Percentiles rank a stretch among this genome's conserved stretches.
Conservation (phyloP, 225 moss, liverwort and hornwort genomes). For the Pseudoscleropodium purum region DNA sequence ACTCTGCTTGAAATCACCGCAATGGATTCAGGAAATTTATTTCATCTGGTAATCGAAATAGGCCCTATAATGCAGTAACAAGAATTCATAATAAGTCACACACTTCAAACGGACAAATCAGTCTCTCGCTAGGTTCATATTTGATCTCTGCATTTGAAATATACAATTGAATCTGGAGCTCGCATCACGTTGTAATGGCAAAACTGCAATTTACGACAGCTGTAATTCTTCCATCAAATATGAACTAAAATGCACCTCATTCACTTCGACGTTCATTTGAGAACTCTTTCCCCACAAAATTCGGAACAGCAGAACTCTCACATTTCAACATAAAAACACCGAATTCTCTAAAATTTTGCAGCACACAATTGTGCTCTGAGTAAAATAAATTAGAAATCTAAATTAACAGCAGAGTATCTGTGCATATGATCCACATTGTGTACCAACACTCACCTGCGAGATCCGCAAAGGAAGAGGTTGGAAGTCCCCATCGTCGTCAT, state of each 20-base stretch:
- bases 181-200: neutral
- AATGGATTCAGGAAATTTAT: neutral
- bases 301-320: neutral
- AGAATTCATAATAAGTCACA: neutral
- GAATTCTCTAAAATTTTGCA: neutral
- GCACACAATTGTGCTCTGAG: neutral
- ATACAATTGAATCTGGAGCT: neutral
- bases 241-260: neutral
- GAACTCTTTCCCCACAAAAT: neutral
- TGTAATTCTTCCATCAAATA: neutral
- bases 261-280: neutral
- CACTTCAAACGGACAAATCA: neutral
- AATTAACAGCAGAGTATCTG: neutral
- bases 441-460: conserved; percentile 16
- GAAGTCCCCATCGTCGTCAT: conserved; percentile 37
- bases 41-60: neutral
- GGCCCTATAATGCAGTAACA: neutral
- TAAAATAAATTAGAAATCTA: neutral
- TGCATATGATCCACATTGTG: neutral
- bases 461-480: conserved; percentile 18
- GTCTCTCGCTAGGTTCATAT: neutral
- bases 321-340: neutral
- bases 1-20: neutral
- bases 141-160: neutral
- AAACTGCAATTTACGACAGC: neutral